Evolutionary conservation across 306 rosid genomes (phyloP), one percentile per base, ranked within the genome.

Genomic region (Arachis hypogaea): DNA sequence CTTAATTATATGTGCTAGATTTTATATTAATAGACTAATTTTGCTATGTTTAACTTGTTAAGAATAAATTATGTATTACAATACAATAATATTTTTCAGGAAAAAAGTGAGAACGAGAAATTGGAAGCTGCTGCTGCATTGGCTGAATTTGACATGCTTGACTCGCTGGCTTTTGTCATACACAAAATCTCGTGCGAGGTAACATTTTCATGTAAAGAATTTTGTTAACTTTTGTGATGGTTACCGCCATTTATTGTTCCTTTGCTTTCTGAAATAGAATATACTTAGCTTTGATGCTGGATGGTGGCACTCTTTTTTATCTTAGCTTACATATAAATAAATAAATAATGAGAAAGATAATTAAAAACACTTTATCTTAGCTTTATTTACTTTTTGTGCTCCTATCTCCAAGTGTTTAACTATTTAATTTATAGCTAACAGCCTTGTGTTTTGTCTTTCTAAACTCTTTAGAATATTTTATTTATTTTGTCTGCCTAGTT

Each of bases 171-270:
- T 80, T 83, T 78, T 71, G 57, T 91, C 74, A 84, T 93, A 52
- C 86, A 91, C 59, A 89, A 86, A 87, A 87, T 91, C 55, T 83
- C 88, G 1, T 82, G 87, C 57, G 92, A 93, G 96, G 98, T 93
- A 61, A 8, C 57, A 29, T 54, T 76, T 8, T 7, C 43, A 11
- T 57, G 47, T 33, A 33, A 33, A 65, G 68, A 60, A 59, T 54
- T 38, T 70, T n/a, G 36, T 57, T 2, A 49, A 75, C 66, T 45
- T 80, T 77, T 66, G 65, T 59, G 16, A n/a, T 44, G 74, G 80
- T 56, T 73, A 5, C 14, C 28, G 28, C 1, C 61, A 30, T 52
- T 55, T 61, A 3, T 56, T 28, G 16, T 78, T 78, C 73, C 30
- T 8, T 33, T 12, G 40, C 76, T 41, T 45, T 58, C 65, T 22